Evolutionary conservation across 2,329 filamentous ascomycete genomes (phyloP).

Genomic region (Fonsecaea multimorphosa): DNA sequence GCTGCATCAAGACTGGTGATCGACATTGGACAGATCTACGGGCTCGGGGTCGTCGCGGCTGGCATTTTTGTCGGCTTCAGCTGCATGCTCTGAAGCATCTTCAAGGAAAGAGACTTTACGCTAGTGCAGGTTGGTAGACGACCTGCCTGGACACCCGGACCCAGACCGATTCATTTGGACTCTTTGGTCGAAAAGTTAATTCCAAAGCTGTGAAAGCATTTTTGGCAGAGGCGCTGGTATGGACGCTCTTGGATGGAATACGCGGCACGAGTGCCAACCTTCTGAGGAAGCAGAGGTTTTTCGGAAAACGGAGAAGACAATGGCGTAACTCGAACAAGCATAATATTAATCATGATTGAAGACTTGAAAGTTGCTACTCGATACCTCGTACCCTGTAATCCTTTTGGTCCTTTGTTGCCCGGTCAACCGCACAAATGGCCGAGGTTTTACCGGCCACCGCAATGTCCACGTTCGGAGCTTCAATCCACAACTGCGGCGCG

Average conservation of each 20-base stretch:
- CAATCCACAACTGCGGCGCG: constrained; percentile 20
- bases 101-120: neutral
- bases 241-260: constrained; percentile 5
- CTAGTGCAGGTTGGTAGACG: neutral
- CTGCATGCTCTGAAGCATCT: constrained; percentile 53
- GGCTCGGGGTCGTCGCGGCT: constrained; percentile 60
- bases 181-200: constrained; percentile 18
- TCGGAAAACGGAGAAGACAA: neutral
- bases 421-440: constrained; percentile 14
- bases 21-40: constrained; percentile 62
- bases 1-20: constrained; percentile 50
- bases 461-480: neutral
- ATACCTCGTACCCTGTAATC: neutral
- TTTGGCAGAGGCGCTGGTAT: constrained; percentile 30
- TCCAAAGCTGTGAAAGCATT: constrained; percentile 13
- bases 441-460: constrained; percentile 17
- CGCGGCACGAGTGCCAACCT: neutral
- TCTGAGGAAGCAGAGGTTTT: neutral
- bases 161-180: constrained; percentile 10
- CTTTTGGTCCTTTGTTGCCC: constrained; percentile 6
- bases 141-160: constrained; percentile 1
- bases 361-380: neutral
- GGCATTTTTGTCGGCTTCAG: constrained; percentile 66
- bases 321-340: neutral
- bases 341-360: constrained; percentile 24